These are phyloP conservation scores for Candida ficus DNA, from an alignment of 805 yeast species.

Conservation along the genomic window DNA sequence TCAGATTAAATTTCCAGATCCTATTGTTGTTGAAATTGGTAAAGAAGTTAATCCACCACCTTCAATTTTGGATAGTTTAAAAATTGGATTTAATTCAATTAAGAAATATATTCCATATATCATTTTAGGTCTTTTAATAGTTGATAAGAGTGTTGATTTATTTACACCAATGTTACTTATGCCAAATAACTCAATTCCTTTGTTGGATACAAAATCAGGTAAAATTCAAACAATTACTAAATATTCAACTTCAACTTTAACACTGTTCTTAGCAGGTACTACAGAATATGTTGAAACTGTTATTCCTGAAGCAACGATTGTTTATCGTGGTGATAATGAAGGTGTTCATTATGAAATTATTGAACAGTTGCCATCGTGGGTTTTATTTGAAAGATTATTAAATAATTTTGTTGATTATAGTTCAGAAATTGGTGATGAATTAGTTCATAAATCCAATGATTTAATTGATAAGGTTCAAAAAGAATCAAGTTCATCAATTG, in stretches of 20 bases:
- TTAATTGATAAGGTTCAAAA: not conserved
- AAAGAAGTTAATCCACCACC: not conserved
- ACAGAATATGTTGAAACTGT: conserved; percentile 12
- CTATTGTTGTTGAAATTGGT: not conserved
- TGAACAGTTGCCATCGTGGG: conserved; percentile 13
- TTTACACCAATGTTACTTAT: conserved; percentile 9
- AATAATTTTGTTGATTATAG: conserved; percentile 7
- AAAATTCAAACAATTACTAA: conserved; percentile 11
- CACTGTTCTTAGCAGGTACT: conserved; percentile 10
- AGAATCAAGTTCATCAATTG: not conserved
- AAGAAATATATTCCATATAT: conserved; percentile 12
- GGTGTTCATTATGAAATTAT: not conserved
- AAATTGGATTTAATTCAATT: conserved; percentile 1
- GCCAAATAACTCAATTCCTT: too few relatives aligned
- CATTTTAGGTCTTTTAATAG: conserved; percentile 14
- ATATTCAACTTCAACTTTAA: conserved; percentile 15
- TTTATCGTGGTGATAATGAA: not conserved
- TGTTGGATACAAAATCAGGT: too few relatives aligned
- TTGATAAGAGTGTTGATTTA: conserved; percentile 17
- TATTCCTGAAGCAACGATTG: conserved; percentile 4
- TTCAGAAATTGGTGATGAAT: not conserved
- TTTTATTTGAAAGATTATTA: conserved; percentile 7
- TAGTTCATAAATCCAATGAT: not conserved
- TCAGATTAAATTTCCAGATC: conserved; percentile 11
- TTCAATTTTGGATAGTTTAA: not conserved